Conservation (phyloP, 2,329 filamentous ascomycete genomes). For the Aspergillus sp. region DNA sequence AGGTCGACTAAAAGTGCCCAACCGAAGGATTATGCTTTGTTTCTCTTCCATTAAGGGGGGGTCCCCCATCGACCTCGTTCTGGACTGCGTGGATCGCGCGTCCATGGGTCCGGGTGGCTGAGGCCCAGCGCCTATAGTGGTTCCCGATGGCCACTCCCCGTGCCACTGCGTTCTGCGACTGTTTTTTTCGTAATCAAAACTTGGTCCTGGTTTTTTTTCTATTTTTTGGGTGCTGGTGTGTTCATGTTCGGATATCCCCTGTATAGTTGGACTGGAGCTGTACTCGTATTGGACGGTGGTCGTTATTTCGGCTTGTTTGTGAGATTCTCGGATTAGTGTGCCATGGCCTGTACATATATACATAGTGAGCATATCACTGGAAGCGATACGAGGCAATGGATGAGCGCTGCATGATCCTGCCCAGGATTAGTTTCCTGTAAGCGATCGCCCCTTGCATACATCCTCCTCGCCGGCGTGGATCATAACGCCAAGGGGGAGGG, state of each 20-base stretch:
- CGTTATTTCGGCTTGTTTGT: conserved; percentile 1
- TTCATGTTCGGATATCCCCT: background rate
- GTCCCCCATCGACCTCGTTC: conserved; percentile 1
- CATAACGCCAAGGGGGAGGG: no score
- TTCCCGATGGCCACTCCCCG: no score
- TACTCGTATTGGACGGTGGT: background rate
- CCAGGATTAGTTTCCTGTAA: no score
- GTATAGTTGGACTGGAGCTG: background rate
- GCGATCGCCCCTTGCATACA: no score
- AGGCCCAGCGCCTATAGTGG: background rate
- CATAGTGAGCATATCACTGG: no score
- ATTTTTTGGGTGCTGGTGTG: background rate
- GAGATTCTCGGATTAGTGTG: no score
- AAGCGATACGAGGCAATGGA: no score
- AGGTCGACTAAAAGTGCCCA: conserved; percentile 63
- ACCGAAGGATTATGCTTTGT: background rate
- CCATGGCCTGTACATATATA: no score
- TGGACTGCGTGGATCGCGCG: background rate
- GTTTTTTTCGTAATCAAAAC: no score
- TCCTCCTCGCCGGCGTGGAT: no score
- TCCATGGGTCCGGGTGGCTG: background rate
- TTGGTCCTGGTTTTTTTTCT: no score
- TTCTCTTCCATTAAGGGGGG: conserved; percentile 1
- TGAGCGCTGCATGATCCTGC: no score
- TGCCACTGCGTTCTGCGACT: background rate